Percentiles rank a stretch among this genome's conserved stretches.
These are phyloP conservation scores for Pyrenophora seminiperda DNA, from an alignment of 2,329 filamentous ascomycete genomes.

Conservation along the genomic window DNA sequence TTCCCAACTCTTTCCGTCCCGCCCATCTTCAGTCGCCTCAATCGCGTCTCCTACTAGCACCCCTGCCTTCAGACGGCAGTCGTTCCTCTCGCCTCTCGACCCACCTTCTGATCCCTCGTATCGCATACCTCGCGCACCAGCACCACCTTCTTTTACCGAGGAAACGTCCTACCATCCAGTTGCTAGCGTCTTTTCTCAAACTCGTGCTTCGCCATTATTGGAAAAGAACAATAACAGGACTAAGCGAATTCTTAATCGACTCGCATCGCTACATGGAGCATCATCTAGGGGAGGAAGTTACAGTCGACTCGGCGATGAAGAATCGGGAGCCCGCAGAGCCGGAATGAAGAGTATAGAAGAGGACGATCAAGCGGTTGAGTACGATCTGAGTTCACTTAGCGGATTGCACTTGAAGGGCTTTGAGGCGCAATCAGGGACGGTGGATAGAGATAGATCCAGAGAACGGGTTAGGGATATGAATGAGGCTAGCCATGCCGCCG, in stretches of 20 bases:
- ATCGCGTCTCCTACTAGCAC: conserved; percentile 24
- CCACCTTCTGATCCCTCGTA: conserved; percentile 37
- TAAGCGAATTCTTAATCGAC: conserved; percentile 37
- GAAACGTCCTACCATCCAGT: conserved; percentile 39
- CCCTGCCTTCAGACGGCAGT: conserved; percentile 33
- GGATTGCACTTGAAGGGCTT: conserved; percentile 39
- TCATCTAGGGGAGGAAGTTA: conserved; percentile 30
- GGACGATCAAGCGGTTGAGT: conserved; percentile 35
- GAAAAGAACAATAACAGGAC: conserved; percentile 32
- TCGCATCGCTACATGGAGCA: conserved; percentile 35
- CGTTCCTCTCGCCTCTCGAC: conserved; percentile 37
- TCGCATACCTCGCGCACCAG: conserved; percentile 37
- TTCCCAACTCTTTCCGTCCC: conserved; percentile 47
- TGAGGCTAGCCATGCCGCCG: conserved; percentile 43
- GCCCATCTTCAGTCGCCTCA: conserved; percentile 35
- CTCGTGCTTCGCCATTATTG: conserved; percentile 21
- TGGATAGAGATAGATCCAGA: conserved; percentile 20
- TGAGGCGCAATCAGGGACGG: conserved; percentile 16
- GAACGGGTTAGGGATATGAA: conserved; percentile 29
- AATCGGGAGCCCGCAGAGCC: conserved; percentile 19
- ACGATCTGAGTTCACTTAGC: conserved; percentile 37
- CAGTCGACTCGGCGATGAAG: conserved; percentile 42
- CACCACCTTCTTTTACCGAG: conserved; percentile 39
- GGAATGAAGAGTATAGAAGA: conserved; percentile 36
- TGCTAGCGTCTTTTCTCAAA: conserved; percentile 26